These are phyloP conservation scores for Dalbergia cochinchinensis DNA, from an alignment of 306 rosid genomes.

Conservation along the genomic window DNA sequence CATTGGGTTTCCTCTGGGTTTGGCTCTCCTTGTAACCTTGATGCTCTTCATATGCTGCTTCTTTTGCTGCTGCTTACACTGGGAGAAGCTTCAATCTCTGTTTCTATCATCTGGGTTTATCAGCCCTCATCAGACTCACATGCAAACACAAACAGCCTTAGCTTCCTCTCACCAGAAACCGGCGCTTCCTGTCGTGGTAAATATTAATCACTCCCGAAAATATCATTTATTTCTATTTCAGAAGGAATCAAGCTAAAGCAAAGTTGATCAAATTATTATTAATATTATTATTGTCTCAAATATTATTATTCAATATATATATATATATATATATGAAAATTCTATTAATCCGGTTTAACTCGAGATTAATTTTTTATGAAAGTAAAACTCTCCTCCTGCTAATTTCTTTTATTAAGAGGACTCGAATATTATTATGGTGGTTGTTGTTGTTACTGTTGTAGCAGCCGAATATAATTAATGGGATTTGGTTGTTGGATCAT, in stretches of 20 bases:
- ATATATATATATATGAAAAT: no score
- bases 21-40: constrained; percentile 63
- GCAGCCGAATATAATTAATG: background rate
- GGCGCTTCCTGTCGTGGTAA: constrained; percentile 52
- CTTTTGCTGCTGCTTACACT: constrained; percentile 70
- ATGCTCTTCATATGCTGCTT: constrained; percentile 51
- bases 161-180: constrained; percentile 51
- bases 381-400: no score
- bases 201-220: no score
- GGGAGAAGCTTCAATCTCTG: constrained; percentile 62
- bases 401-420: no score
- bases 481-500: background rate
- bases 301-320: no score
- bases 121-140: background rate
- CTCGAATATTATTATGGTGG: no score
- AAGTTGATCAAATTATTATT: no score
- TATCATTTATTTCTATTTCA: no score
- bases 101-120: constrained; percentile 29
- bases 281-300: background rate
- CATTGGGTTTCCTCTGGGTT: constrained; percentile 68
- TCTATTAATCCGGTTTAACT: no score
- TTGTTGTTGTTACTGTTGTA: background rate
- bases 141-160: constrained; percentile 19
- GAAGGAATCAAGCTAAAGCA: no score
- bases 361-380: no score